phyloP scores from a whole-genome alignment of 805 yeast species.

The Maudiozyma bulderi region DNA sequence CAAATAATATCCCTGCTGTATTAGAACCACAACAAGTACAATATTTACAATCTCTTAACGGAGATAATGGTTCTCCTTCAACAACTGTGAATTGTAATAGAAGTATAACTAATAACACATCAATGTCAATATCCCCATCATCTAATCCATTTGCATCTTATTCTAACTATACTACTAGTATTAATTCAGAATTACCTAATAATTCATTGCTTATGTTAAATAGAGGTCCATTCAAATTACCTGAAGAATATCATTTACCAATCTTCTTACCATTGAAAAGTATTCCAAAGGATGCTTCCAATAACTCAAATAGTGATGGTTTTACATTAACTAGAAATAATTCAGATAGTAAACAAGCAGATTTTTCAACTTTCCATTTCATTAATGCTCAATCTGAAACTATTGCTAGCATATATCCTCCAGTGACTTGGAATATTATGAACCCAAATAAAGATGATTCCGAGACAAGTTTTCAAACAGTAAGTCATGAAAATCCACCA shows the following conservation, averaged over 20 bases:
- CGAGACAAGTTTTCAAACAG: neutral
- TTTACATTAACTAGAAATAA: neutral
- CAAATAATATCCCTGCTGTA: neutral
- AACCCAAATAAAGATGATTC: neutral
- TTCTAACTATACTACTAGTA: neutral
- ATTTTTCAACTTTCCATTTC: slow-evolving; percentile 2
- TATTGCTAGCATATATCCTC: neutral
- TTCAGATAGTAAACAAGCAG: slow-evolving; percentile 1
- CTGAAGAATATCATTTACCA: neutral
- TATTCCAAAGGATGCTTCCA: neutral
- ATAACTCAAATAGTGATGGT: neutral
- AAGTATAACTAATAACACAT: neutral
- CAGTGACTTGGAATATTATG: neutral
- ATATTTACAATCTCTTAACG: neutral
- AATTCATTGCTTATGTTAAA: neutral
- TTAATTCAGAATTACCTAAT: neutral
- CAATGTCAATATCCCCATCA: neutral
- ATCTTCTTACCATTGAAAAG: neutral
- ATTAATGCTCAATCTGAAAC: neutral
- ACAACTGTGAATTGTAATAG: neutral
- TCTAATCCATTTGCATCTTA: neutral
- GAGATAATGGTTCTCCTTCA: neutral
- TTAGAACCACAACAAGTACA: neutral
- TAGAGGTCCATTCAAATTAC: neutral
- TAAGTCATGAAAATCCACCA: neutral